These are phyloP conservation scores for Syncephalastrum sp. DNA, from an alignment of 371 early-diverging fungal genomes.

Conservation along the genomic window DNA sequence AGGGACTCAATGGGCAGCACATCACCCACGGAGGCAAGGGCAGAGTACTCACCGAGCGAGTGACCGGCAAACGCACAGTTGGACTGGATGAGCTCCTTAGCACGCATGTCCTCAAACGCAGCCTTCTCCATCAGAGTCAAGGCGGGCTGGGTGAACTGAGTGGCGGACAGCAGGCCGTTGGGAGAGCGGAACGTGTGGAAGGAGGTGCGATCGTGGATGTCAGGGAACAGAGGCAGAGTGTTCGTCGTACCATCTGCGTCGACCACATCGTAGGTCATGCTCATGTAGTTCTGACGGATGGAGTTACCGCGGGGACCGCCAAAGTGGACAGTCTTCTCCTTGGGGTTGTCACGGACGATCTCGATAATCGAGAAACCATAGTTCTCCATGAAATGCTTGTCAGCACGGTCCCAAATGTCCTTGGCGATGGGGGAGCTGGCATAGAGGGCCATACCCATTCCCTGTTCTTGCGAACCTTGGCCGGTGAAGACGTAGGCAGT, in stretches of 20 bases:
- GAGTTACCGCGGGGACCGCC: conserved; percentile 89
- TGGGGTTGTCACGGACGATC: conserved; percentile 93
- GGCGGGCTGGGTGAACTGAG: conserved; percentile 96
- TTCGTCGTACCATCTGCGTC: conserved; percentile 69
- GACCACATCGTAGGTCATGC: conserved; percentile 88
- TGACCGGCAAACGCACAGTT: conserved; percentile 94
- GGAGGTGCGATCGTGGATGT: conserved; percentile 77
- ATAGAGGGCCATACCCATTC: conserved; percentile 98
- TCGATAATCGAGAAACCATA: conserved; percentile 93
- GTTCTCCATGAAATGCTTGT: conserved; percentile 80
- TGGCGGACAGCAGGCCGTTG: conserved; percentile 89
- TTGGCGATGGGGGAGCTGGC: conserved; percentile 80
- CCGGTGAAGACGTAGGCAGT: conserved; percentile 95
- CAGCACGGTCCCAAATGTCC: conserved; percentile 93
- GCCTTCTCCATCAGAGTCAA: conserved; percentile 93
- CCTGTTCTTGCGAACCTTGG: conserved; percentile 94
- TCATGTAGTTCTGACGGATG: conserved; percentile 88
- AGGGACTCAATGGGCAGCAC: conserved; percentile 85
- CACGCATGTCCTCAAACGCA: conserved; percentile 89
- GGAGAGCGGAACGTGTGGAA: conserved; percentile 92
- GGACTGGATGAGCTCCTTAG: conserved; percentile 81
- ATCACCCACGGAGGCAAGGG: conserved; percentile 87
- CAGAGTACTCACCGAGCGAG: conserved; percentile 96
- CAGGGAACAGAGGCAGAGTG: conserved; percentile 88
- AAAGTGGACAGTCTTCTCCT: conserved; percentile 89